Percentiles rank a stretch among this genome's conserved stretches.
phyloP scores from a whole-genome alignment of 2,329 filamentous ascomycete genomes.

The Penicillium frequentans region DNA sequence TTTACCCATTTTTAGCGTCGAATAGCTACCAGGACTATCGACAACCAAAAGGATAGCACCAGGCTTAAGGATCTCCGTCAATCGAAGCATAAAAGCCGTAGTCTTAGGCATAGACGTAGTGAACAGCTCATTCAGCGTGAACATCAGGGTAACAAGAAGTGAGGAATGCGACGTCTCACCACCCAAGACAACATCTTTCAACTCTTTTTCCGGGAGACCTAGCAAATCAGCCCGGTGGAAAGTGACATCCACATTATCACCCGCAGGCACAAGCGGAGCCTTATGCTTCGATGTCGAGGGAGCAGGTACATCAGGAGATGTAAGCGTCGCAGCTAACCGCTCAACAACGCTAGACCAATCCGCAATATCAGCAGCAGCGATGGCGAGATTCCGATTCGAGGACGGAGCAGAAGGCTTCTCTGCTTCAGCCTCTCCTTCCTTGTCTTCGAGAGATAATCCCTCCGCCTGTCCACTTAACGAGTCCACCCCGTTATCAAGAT shows the following conservation, averaged over 20 bases:
- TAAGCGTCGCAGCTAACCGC: constrained; percentile 59
- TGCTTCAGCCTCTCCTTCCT: not conserved
- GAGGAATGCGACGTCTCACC: constrained; percentile 21
- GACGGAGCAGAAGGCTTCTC: not conserved
- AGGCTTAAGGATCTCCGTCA: constrained; percentile 59
- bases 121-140: constrained; percentile 95
- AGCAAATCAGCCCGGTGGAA: constrained; percentile 57
- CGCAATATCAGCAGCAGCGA: constrained; percentile 77
- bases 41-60: constrained; percentile 78
- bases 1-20: constrained; percentile 70
- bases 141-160: constrained; percentile 76
- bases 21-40: constrained; percentile 92
- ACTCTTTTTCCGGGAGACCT: constrained; percentile 33
- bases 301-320: constrained; percentile 29
- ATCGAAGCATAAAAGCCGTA: constrained; percentile 69
- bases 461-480: constrained; percentile 14
- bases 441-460: constrained; percentile 15
- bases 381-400: constrained; percentile 29
- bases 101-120: constrained; percentile 71
- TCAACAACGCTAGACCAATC: constrained; percentile 68
- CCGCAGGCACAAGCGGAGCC: constrained; percentile 27
- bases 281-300: constrained; percentile 28
- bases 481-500: constrained; percentile 26
- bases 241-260: constrained; percentile 20
- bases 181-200: constrained; percentile 38